These are phyloP conservation scores for Diversispora eburnea DNA, from an alignment of 192 early-diverging fungal genomes.

Conservation along the genomic window DNA sequence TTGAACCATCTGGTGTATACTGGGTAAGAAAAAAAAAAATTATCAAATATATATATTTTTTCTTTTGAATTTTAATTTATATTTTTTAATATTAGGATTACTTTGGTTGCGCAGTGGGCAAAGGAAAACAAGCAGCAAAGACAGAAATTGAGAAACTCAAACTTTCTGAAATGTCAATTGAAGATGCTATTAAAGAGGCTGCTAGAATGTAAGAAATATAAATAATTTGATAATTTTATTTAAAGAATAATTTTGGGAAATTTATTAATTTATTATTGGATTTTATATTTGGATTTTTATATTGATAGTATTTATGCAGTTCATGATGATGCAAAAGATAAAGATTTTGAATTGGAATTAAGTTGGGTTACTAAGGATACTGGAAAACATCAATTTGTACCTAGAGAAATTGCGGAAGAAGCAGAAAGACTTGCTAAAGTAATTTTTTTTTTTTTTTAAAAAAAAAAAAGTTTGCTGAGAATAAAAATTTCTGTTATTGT, in stretches of 20 bases:
- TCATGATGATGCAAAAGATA: constrained; percentile 97
- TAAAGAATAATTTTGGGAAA: neutral
- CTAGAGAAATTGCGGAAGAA: constrained; percentile 80
- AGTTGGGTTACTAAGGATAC: constrained; percentile 90
- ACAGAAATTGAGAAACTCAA: constrained; percentile 99
- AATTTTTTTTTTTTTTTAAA: neutral
- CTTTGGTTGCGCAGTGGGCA: constrained; percentile 90
- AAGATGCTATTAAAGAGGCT: constrained; percentile 90
- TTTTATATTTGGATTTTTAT: neutral
- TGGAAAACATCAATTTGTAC: constrained; percentile 78
- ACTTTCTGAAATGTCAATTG: constrained; percentile 69
- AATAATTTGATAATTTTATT: neutral
- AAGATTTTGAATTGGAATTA: constrained; percentile 97
- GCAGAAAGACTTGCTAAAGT: constrained; percentile 80
- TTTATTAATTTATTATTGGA: neutral
- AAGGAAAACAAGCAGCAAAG: constrained; percentile 94
- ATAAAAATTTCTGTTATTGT: neutral
- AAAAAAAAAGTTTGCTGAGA: no score
- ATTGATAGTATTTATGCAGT: constrained; percentile 79
- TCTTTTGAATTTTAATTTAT: neutral
- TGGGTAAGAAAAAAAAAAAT: constrained; percentile 54
- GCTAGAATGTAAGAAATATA: constrained; percentile 79
- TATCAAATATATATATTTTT: neutral
- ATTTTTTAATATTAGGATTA: constrained; percentile 68
- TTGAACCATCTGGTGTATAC: constrained; percentile 96